A percentile compares a stretch with the other conserved stretches of the same genome.
Evolutionary conservation across 495 filamentous ascomycete genomes (phyloP).

Genomic region (Thozetella sp.): DNA sequence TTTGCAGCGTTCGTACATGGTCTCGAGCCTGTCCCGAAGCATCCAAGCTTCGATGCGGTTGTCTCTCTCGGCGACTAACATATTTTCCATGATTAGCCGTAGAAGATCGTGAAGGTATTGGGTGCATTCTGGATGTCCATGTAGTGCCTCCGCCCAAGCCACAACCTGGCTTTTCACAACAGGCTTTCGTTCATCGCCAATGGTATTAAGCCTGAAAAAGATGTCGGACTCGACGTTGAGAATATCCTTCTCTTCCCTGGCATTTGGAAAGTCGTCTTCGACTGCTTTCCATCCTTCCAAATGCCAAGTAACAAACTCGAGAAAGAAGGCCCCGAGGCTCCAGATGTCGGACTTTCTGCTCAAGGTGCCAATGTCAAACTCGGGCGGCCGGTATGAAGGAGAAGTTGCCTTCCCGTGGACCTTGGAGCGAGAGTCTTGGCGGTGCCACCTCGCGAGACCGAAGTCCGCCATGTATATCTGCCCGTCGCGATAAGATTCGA

Average conservation of each 20-base stretch:
- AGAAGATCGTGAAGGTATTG: not conserved
- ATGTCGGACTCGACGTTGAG: not conserved
- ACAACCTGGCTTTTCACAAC: not conserved
- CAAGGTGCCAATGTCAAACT: not conserved
- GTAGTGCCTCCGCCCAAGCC: not conserved
- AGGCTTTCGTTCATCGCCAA: not conserved
- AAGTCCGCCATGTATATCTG: not conserved
- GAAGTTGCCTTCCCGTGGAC: not conserved
- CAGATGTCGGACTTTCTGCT: not conserved
- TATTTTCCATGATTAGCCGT: not conserved
- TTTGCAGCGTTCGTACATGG: not conserved
- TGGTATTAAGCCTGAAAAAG: not conserved
- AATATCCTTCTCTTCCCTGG: not conserved
- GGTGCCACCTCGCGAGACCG: not conserved
- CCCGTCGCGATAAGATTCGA: not conserved
- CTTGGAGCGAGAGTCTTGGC: not conserved
- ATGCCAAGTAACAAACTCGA: not conserved
- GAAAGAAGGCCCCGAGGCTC: not conserved
- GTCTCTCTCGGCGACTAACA: not conserved
- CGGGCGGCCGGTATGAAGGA: not conserved
- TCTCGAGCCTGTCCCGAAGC: not conserved
- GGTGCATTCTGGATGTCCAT: not conserved
- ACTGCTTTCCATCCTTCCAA: not conserved
- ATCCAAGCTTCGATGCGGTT: not conserved
- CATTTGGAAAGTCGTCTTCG: not conserved